Conservation (phyloP, 2,329 filamentous ascomycete species). For the Penicillium sp. region DNA sequence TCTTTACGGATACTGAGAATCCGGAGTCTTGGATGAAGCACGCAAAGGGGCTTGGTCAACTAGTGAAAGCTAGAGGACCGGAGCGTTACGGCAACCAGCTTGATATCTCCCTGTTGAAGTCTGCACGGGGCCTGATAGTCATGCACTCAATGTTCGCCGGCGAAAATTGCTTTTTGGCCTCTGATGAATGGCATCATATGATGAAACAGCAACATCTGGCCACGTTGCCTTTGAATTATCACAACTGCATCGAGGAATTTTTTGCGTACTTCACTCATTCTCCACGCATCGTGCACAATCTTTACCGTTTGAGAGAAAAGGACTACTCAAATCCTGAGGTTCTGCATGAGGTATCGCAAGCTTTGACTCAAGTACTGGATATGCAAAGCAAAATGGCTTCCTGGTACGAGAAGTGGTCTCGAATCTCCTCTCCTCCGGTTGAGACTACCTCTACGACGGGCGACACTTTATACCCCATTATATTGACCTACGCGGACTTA, state of each 20-base stretch:
- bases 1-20: constrained; percentile 27
- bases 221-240: constrained; percentile 11
- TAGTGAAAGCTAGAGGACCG: constrained; percentile 25
- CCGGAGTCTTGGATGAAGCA: constrained; percentile 33
- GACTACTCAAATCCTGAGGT: constrained; percentile 12
- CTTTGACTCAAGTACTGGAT: constrained; percentile 18
- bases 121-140: constrained; percentile 29
- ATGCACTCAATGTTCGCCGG: constrained; percentile 34
- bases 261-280: constrained; percentile 28
- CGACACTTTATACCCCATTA: constrained; percentile 21
- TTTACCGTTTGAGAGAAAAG: constrained; percentile 22
- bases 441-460: constrained; percentile 19
- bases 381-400: constrained; percentile 20
- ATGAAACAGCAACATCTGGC: constrained; percentile 25
- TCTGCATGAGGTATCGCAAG: constrained; percentile 12
- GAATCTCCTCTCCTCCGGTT: constrained; percentile 16
- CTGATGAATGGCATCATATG: constrained; percentile 25
- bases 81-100: constrained; percentile 22
- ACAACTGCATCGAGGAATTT: constrained; percentile 27
- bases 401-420: constrained; percentile 25
- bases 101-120: constrained; percentile 26
- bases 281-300: constrained; percentile 27
- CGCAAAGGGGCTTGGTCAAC: constrained; percentile 27
- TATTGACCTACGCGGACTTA: constrained; percentile 24
- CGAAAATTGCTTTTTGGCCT: constrained; percentile 26